phyloP scores from a whole-genome alignment of 1,139 yeast genomes.

The Magnusiomyces suaveolens region DNA sequence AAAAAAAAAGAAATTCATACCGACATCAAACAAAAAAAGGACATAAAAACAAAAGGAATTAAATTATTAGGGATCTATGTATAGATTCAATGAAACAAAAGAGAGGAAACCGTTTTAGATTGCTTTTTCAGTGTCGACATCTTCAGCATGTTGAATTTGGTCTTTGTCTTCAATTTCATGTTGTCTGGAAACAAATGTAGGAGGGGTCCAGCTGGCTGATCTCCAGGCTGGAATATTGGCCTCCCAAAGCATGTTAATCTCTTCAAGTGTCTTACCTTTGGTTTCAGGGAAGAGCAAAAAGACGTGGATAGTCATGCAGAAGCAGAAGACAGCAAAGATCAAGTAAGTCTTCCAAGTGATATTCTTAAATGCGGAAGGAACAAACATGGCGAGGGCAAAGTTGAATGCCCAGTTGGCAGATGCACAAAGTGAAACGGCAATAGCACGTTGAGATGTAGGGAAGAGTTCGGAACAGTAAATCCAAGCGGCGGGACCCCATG shows the following conservation, averaged over 20 bases:
- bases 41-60: too few relatives aligned
- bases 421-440: constrained; percentile 46
- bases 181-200: constrained; percentile 7
- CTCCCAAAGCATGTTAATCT: constrained; percentile 52
- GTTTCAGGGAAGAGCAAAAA: constrained; percentile 57
- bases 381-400: constrained; percentile 45
- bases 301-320: constrained; percentile 46
- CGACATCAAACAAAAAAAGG: too few relatives aligned
- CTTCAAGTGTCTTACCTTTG: constrained; percentile 53
- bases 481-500: constrained; percentile 60
- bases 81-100: too few relatives aligned
- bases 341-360: constrained; percentile 51
- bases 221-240: constrained; percentile 54
- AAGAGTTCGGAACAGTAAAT: constrained; percentile 48
- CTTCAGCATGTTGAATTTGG: background rate
- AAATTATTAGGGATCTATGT: too few relatives aligned
- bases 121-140: background rate
- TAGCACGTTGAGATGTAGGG: constrained; percentile 50
- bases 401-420: constrained; percentile 56
- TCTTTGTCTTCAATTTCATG: constrained; percentile 1
- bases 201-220: constrained; percentile 30
- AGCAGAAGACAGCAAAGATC: constrained; percentile 55
- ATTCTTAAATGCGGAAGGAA: constrained; percentile 45
- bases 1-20: too few relatives aligned
- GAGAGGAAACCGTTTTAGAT: too few relatives aligned